phyloP scores from a whole-genome alignment of 2,329 filamentous ascomycete genomes.

The Colletotrichum viniferum region DNA sequence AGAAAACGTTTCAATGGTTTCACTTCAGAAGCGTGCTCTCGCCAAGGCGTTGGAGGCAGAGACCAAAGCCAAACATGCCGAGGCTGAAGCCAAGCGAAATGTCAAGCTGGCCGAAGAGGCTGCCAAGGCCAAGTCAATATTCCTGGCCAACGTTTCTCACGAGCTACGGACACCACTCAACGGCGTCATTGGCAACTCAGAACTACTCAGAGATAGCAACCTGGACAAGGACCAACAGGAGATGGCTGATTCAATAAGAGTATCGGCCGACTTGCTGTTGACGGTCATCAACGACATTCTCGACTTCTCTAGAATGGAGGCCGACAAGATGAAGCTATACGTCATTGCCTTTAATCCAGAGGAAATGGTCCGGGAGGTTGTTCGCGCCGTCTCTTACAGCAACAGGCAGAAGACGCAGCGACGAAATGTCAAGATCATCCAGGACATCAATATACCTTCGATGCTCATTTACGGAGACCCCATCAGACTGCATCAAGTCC shows the following conservation, averaged over 20 bases:
- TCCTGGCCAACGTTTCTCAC: conserved; percentile 80
- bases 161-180: conserved; percentile 84
- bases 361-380: conserved; percentile 70
- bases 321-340: conserved; percentile 83
- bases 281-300: conserved; percentile 97
- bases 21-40: conserved; percentile 75
- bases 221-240: conserved; percentile 80
- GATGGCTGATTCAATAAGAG: conserved; percentile 85
- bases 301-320: conserved; percentile 94
- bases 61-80: conserved; percentile 76
- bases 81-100: conserved; percentile 77
- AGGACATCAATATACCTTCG: conserved; percentile 76
- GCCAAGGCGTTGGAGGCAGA: conserved; percentile 75
- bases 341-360: conserved; percentile 71
- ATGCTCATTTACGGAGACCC: conserved; percentile 74
- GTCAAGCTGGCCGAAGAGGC: conserved; percentile 84
- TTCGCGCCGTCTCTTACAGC: conserved; percentile 69
- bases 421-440: conserved; percentile 66
- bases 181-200: conserved; percentile 87
- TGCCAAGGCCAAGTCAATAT: conserved; percentile 82
- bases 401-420: conserved; percentile 67
- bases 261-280: conserved; percentile 84
- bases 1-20: conserved; percentile 79
- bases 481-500: conserved; percentile 69
- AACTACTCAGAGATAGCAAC: conserved; percentile 77